phyloP scores from a whole-genome alignment of 2,329 filamentous ascomycete genomes.

The Tolypocladium tundrense region DNA sequence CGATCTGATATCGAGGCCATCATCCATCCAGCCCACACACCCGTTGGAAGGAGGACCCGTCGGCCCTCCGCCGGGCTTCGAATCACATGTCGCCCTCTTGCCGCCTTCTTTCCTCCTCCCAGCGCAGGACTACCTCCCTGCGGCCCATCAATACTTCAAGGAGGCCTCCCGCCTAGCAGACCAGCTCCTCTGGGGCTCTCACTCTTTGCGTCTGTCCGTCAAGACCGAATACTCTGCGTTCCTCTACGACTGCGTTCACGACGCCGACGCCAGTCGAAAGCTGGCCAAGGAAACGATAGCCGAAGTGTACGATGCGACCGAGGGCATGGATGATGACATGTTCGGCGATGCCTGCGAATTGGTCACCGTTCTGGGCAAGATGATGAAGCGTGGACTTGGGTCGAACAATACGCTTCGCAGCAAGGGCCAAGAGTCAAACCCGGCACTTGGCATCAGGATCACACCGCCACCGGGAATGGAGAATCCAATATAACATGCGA shows the following conservation, averaged over 20 bases:
- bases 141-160: conserved; percentile 71
- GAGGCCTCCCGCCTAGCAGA: conserved; percentile 69
- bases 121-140: conserved; percentile 67
- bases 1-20: conserved; percentile 28
- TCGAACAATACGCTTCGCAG: conserved; percentile 21
- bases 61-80: conserved; percentile 44
- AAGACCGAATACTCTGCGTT: conserved; percentile 92
- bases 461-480: conserved; percentile 29
- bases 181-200: conserved; percentile 69
- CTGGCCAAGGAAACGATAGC: conserved; percentile 75
- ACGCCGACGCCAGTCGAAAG: conserved; percentile 62
- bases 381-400: conserved; percentile 67
- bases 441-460: conserved; percentile 10
- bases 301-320: conserved; percentile 82
- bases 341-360: conserved; percentile 86
- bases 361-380: conserved; percentile 74
- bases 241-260: conserved; percentile 84
- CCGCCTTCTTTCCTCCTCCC: conserved; percentile 70
- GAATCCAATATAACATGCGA: conserved; percentile 26
- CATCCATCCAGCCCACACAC: conserved; percentile 38
- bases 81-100: conserved; percentile 23
- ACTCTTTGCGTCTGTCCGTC: conserved; percentile 79
- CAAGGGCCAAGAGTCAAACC: conserved; percentile 21
- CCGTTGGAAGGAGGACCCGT: conserved; percentile 50
- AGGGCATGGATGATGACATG: conserved; percentile 91